Evolutionary conservation across 1,284 basidiomycete species (phyloP).

Genomic region (Pyrrhoderma noxium): DNA sequence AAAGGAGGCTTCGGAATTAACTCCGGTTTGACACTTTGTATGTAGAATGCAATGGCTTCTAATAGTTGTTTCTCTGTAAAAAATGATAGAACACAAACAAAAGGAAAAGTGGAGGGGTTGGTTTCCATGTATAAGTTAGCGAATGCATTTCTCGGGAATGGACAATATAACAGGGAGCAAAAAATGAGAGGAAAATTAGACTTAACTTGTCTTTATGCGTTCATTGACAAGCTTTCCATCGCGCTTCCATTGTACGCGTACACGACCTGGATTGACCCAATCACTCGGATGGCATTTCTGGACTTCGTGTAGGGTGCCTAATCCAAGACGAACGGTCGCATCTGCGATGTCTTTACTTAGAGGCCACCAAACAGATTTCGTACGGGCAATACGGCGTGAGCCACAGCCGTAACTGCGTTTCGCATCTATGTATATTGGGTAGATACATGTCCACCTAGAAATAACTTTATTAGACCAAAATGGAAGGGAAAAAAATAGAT

Average conservation of each 20-base stretch:
- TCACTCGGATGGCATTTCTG: conserved; percentile 88
- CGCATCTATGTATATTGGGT: conserved; percentile 96
- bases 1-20: conserved; percentile 61
- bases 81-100: neutral
- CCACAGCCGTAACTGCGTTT: conserved; percentile 83
- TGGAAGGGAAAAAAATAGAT: conserved; percentile 14
- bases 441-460: conserved; percentile 85
- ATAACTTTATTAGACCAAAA: neutral
- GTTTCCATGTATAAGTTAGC: no score
- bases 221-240: conserved; percentile 70
- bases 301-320: conserved; percentile 82
- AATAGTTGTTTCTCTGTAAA: conserved; percentile 75
- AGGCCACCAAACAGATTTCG: conserved; percentile 89
- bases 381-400: conserved; percentile 73
- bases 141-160: no score
- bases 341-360: conserved; percentile 87
- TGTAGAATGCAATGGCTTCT: conserved; percentile 66
- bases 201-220: conserved; percentile 74
- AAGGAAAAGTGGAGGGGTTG: no score
- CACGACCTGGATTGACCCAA: conserved; percentile 93
- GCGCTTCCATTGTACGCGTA: conserved; percentile 86
- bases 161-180: no score
- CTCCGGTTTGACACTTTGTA: conserved; percentile 69
- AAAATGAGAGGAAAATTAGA: no score
- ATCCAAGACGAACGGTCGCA: conserved; percentile 68